phyloP scores from a whole-genome alignment of 176 grass and related monocot genomes.

The Echinochloa phyllopogon region DNA sequence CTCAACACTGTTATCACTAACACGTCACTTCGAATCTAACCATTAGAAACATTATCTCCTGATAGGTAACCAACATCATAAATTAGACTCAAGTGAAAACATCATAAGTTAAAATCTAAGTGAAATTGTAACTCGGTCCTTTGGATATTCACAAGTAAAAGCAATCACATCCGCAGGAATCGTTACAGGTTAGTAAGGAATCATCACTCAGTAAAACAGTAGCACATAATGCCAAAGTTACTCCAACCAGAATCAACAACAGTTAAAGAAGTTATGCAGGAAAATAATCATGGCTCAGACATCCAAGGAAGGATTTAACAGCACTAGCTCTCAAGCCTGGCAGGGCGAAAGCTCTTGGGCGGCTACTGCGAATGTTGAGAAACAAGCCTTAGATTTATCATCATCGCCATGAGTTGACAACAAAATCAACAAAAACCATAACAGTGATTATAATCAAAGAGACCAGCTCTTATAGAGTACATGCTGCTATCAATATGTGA shows the following conservation, averaged over 20 bases:
- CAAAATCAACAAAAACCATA: not conserved
- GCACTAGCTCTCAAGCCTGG: slow-evolving; percentile 72
- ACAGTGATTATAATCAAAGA: slow-evolving; percentile 54
- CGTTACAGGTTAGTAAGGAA: slow-evolving; percentile 61
- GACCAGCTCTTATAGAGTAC: slow-evolving; percentile 61
- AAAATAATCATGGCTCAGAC: slow-evolving; percentile 41
- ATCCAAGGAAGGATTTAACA: slow-evolving; percentile 66
- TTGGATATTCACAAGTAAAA: slow-evolving; percentile 61
- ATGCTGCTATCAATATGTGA: slow-evolving; percentile 85
- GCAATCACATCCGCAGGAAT: slow-evolving; percentile 64
- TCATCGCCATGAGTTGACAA: not conserved
- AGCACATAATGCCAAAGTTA: not conserved
- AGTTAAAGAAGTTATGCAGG: not conserved
- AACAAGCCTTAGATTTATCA: slow-evolving; percentile 56
- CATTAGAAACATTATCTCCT: not conserved
- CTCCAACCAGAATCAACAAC: not conserved
- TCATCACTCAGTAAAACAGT: slow-evolving; percentile 29
- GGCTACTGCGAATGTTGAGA: slow-evolving; percentile 71
- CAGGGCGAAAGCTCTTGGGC: slow-evolving; percentile 62
- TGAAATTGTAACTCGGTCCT: slow-evolving; percentile 29
- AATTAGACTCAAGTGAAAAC: not conserved
- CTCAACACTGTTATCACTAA: slow-evolving; percentile 46
- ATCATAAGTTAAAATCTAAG: not conserved
- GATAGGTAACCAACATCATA: too few species aligned
- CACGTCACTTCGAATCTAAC: not conserved